Evolutionary conservation across 2,329 filamentous ascomycete genomes (phyloP).

Genomic region (Penicillium freii): DNA sequence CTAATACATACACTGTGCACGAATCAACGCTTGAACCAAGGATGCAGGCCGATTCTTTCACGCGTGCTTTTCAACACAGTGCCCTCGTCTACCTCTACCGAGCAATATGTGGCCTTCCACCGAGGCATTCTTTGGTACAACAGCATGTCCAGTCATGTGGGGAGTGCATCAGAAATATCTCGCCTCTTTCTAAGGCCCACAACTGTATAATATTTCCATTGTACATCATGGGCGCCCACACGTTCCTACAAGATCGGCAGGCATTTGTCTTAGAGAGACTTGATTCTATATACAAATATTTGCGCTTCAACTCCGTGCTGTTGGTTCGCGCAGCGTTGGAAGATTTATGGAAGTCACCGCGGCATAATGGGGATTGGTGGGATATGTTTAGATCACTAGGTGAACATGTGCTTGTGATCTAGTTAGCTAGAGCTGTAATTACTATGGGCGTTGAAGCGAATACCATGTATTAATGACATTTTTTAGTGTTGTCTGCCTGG

Average conservation of each 20-base stretch:
- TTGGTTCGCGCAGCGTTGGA: constrained; percentile 9
- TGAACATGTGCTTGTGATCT: constrained; percentile 12
- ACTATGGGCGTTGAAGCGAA: not conserved
- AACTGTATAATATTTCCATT: constrained; percentile 15
- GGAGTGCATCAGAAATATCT: constrained; percentile 9
- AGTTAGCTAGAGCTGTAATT: not conserved
- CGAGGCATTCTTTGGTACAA: constrained; percentile 30
- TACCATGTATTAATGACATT: too few relatives aligned
- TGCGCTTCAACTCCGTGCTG: constrained; percentile 10
- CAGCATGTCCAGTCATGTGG: constrained; percentile 21
- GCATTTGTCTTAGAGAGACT: constrained; percentile 1
- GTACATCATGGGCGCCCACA: constrained; percentile 13
- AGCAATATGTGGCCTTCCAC: too few relatives aligned
- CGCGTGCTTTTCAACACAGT: too few relatives aligned
- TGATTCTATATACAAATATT: constrained; percentile 6
- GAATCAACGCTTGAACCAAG: too few relatives aligned
- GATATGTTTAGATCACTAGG: constrained; percentile 10
- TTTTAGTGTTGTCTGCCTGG: too few relatives aligned
- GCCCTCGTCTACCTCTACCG: not conserved
- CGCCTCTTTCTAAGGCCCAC: constrained; percentile 7
- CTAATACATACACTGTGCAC: too few relatives aligned
- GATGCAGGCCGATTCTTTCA: too few relatives aligned
- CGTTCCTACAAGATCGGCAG: constrained; percentile 8
- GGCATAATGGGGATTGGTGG: constrained; percentile 9
- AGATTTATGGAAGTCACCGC: constrained; percentile 8